These are phyloP conservation scores for Tolypocladium nubicola DNA, from an alignment of 2,329 filamentous ascomycete species.

Conservation along the genomic window DNA sequence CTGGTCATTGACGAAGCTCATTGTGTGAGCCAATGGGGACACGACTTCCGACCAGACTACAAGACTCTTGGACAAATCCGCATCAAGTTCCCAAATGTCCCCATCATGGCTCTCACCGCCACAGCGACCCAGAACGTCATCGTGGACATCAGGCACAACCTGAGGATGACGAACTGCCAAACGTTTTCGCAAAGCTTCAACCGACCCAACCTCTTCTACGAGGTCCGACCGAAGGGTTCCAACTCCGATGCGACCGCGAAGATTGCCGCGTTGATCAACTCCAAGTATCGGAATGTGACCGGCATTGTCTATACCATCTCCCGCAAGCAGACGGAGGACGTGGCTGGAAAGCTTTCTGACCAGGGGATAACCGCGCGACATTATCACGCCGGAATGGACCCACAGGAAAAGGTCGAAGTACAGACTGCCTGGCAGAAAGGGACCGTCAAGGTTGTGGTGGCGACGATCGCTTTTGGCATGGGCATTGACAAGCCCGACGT, in stretches of 20 bases:
- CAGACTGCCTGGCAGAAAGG: constrained; percentile 79
- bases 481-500: constrained; percentile 98
- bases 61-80: constrained; percentile 73
- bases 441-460: constrained; percentile 77
- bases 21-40: constrained; percentile 98
- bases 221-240: constrained; percentile 64
- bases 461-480: constrained; percentile 98
- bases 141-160: constrained; percentile 79
- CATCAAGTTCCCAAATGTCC: constrained; percentile 62
- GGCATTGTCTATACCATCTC: constrained; percentile 94
- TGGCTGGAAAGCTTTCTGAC: constrained; percentile 58
- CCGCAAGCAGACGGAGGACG: constrained; percentile 67
- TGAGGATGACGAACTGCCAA: constrained; percentile 70
- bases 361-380: constrained; percentile 64
- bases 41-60: constrained; percentile 95
- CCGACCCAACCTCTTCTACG: constrained; percentile 85
- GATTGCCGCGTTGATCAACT: constrained; percentile 58
- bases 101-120: constrained; percentile 89
- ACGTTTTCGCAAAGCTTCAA: constrained; percentile 92
- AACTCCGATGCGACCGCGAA: constrained; percentile 30
- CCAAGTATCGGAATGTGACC: constrained; percentile 58
- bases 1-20: constrained; percentile 98
- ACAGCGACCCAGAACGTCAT: constrained; percentile 93
- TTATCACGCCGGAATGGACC: constrained; percentile 74
- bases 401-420: constrained; percentile 56